phyloP scores from a whole-genome alignment of 331 rosid genomes.

The Stylosanthes scabra region DNA sequence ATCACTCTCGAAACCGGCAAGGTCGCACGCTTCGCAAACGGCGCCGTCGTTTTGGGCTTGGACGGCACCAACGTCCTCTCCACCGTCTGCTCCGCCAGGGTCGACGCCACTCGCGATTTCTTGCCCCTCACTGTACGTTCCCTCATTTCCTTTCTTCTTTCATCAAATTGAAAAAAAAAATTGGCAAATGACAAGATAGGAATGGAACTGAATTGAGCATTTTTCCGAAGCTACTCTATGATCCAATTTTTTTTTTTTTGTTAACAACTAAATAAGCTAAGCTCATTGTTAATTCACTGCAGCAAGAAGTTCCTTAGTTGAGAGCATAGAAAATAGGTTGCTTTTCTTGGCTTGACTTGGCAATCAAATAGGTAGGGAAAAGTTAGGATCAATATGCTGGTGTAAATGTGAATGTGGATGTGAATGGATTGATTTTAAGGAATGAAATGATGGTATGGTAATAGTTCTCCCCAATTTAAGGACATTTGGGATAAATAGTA shows the following conservation, averaged over 20 bases:
- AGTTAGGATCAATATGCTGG: not conserved
- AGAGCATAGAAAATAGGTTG: not conserved
- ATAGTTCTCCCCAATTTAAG: not conserved
- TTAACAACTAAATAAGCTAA: not conserved
- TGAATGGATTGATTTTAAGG: not conserved
- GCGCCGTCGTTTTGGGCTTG: slow-evolving; percentile 74
- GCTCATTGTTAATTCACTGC: not conserved
- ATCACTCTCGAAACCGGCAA: slow-evolving; percentile 78
- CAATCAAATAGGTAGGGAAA: not conserved
- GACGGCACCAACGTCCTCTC: slow-evolving; percentile 80
- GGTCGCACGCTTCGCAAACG: slow-evolving; percentile 90
- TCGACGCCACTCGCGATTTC: slow-evolving; percentile 70
- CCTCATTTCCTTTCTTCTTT: not conserved
- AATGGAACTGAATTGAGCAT: not conserved
- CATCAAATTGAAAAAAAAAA: not conserved
- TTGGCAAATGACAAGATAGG: not conserved
- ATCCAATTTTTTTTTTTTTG: not conserved
- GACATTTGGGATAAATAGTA: not conserved
- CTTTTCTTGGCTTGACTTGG: not conserved
- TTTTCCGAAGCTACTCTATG: not conserved
- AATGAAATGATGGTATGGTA: too few species aligned
- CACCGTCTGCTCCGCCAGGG: slow-evolving; percentile 70
- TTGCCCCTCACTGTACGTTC: slow-evolving; percentile 87
- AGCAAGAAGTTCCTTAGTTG: not conserved
- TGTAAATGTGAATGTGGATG: not conserved